phyloP scores from a whole-genome alignment of 2,329 filamentous ascomycete genomes.

The Pestalotiopsis sp. region DNA sequence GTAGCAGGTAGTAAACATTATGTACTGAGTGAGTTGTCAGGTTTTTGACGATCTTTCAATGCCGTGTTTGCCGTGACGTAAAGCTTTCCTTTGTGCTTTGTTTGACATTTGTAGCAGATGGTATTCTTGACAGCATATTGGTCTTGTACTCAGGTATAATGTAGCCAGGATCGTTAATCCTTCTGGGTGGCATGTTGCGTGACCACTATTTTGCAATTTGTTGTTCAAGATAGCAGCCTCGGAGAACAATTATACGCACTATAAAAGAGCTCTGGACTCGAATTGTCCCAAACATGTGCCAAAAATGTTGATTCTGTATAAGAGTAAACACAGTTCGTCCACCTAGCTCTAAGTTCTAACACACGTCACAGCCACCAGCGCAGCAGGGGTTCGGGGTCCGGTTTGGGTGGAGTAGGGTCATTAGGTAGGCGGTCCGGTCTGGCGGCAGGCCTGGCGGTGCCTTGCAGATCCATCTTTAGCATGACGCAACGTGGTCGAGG shows the following conservation, averaged over 20 bases:
- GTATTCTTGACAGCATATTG: not conserved
- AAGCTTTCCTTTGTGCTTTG: not conserved
- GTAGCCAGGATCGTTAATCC: too few species aligned
- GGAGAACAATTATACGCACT: not conserved
- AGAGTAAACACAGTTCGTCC: not conserved
- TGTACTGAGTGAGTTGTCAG: not conserved
- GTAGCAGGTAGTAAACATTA: not conserved
- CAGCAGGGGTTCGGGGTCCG: not conserved
- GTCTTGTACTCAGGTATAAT: too few species aligned
- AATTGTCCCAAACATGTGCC: not conserved
- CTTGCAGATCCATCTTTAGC: slow-evolving; percentile 10
- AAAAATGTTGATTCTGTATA: not conserved
- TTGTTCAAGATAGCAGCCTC: not conserved
- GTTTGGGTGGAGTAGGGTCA: not conserved
- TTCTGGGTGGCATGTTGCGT: too few species aligned
- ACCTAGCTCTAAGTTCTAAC: not conserved
- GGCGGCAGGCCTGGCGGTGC: not conserved
- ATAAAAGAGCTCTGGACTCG: not conserved
- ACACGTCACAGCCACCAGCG: not conserved
- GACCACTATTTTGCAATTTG: too few species aligned
- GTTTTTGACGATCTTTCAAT: not conserved
- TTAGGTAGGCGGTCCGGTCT: not conserved
- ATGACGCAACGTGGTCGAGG: slow-evolving; percentile 1
- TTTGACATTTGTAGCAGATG: not conserved
- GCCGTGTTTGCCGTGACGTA: not conserved